Conservation (phyloP, 495 filamentous ascomycete genomes). For the Chaetomium fimeti region DNA sequence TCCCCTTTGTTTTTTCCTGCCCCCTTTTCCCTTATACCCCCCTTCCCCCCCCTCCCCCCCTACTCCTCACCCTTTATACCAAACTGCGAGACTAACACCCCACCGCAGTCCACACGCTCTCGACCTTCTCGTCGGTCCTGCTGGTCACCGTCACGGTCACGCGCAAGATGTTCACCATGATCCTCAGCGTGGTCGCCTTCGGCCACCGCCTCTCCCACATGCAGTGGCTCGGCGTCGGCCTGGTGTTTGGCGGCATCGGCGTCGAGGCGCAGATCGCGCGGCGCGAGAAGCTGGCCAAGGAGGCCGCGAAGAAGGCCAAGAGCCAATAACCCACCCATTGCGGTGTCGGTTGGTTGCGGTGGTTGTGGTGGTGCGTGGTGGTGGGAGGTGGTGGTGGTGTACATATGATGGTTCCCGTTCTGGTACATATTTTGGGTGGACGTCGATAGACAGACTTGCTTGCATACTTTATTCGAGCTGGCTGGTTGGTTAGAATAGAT, state of each 20-base stretch:
- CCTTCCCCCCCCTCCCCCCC: slow-evolving; percentile 6
- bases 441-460: not conserved
- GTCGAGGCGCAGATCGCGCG: slow-evolving; percentile 81
- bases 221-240: slow-evolving; percentile 84
- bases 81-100: not conserved
- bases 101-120: slow-evolving; percentile 75
- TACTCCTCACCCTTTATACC: too few species aligned
- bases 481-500: not conserved
- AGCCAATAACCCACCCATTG: slow-evolving; percentile 24
- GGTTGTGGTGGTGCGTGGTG: too few species aligned
- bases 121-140: slow-evolving; percentile 84
- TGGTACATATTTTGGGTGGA: slow-evolving; percentile 10
- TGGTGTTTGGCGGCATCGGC: slow-evolving; percentile 95
- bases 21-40: not conserved
- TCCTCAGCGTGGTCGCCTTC: slow-evolving; percentile 90
- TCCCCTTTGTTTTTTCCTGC: slow-evolving; percentile 14
- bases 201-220: slow-evolving; percentile 79
- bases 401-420: slow-evolving; percentile 3
- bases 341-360: not conserved
- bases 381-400: not conserved
- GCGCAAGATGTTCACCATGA: slow-evolving; percentile 98
- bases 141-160: slow-evolving; percentile 97
- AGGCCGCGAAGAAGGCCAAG: slow-evolving; percentile 58
- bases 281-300: slow-evolving; percentile 81
- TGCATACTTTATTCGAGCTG: not conserved